A percentile compares a stretch with the other conserved stretches of the same genome.
phyloP scores from a whole-genome alignment of 805 yeast species.

The Candida insectorum region DNA sequence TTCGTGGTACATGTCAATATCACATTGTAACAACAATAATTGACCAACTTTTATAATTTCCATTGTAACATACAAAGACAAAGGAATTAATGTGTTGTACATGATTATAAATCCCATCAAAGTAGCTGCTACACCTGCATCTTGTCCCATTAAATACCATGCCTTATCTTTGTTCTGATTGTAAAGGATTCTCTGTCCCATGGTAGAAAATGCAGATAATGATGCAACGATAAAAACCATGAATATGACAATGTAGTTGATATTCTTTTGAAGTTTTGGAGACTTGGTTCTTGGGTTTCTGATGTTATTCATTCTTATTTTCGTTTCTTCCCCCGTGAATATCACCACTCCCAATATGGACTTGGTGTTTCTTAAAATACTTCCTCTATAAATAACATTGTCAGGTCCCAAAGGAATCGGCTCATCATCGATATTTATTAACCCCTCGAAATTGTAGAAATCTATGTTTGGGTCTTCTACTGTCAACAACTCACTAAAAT shows the following conservation, averaged over 20 bases:
- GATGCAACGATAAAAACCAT: conserved; percentile 81
- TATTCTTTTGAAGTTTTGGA: conserved; percentile 81
- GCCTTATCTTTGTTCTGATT: conserved; percentile 34
- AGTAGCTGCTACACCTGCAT: conserved; percentile 83
- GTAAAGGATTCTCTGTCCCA: conserved; percentile 65
- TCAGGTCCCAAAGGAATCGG: conserved; percentile 67
- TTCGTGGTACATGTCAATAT: conserved; percentile 89
- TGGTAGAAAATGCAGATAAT: conserved; percentile 74
- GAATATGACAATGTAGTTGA: conserved; percentile 78
- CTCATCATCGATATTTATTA: conserved; percentile 42
- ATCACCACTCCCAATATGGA: conserved; percentile 74
- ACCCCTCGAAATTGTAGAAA: conserved; percentile 88
- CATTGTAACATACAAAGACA: conserved; percentile 93
- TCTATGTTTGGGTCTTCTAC: conserved; percentile 92
- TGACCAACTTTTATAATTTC: conserved; percentile 92
- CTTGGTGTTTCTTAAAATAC: conserved; percentile 80
- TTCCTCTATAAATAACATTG: conserved; percentile 87
- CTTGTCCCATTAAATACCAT: conserved; percentile 75
- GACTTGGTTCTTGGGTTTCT: conserved; percentile 89
- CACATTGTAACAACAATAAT: conserved; percentile 76
- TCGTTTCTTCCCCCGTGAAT: conserved; percentile 94
- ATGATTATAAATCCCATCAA: conserved; percentile 95
- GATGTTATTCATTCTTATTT: conserved; percentile 91
- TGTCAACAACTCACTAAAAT: conserved; percentile 51
- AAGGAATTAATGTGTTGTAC: conserved; percentile 94